A percentile compares a stretch with the other conserved stretches of the same genome.
phyloP scores from a whole-genome alignment of 169 alveolate genomes.

The Eimeria maxima region DNA sequence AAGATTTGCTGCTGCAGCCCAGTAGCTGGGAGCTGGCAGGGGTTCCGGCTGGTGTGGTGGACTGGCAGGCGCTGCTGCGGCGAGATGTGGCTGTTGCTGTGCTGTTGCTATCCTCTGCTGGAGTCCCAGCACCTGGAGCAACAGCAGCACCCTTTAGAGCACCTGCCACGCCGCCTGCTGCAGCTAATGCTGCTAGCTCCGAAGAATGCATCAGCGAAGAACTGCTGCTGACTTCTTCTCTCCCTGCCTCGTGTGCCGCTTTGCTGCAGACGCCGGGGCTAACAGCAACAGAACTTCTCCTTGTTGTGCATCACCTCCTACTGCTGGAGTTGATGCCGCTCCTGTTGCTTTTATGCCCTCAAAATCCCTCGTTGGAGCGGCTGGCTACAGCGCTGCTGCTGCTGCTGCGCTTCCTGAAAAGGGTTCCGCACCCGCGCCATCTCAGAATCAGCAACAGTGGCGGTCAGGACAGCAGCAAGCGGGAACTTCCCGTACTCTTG shows the following conservation, averaged over 20 bases:
- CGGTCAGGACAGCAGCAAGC: neutral
- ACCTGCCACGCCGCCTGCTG: conserved; percentile 20
- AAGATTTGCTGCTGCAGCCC: conserved; percentile 51
- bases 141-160: neutral
- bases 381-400: conserved; percentile 71
- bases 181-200: neutral
- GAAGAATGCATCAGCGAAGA: neutral
- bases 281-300: conserved; percentile 44
- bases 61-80: conserved; percentile 56
- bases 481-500: conserved; percentile 3
- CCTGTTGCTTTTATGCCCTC: neutral
- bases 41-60: neutral
- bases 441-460: conserved; percentile 49
- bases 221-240: conserved; percentile 2
- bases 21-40: conserved; percentile 45
- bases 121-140: conserved; percentile 14
- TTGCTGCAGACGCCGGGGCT: conserved; percentile 67
- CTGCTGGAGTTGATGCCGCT: conserved; percentile 70
- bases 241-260: conserved; percentile 19
- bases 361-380: neutral
- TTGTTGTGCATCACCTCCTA: conserved; percentile 59
- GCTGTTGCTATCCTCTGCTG: conserved; percentile 50
- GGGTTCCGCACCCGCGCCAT: conserved; percentile 9
- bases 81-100: conserved; percentile 55
- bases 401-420: conserved; percentile 68